Evolutionary conservation across 495 filamentous ascomycete species (phyloP).

Genomic region (Penicillium cataractarum): DNA sequence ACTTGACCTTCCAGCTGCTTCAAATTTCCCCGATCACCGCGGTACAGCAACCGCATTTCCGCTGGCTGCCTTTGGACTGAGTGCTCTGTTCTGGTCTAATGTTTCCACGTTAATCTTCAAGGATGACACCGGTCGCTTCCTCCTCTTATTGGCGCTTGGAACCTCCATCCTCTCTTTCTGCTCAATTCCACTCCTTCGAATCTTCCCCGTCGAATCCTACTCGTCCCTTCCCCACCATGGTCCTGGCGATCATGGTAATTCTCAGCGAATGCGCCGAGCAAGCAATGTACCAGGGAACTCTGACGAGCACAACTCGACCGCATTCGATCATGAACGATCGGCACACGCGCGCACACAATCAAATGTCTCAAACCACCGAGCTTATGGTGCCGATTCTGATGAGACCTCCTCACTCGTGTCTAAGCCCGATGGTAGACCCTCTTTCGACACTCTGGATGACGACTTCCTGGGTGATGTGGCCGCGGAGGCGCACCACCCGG

Average conservation of each 20-base stretch:
- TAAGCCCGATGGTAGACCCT: slow-evolving; percentile 45
- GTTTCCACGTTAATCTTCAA: slow-evolving; percentile 79
- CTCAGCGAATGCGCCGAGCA: slow-evolving; percentile 63
- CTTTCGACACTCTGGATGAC: slow-evolving; percentile 42
- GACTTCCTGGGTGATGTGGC: slow-evolving; percentile 43
- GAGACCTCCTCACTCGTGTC: slow-evolving; percentile 88
- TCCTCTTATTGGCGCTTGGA: slow-evolving; percentile 78
- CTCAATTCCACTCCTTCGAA: slow-evolving; percentile 79
- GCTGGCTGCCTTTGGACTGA: slow-evolving; percentile 88
- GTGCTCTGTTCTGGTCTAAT: slow-evolving; percentile 92
- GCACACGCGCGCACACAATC: slow-evolving; percentile 42
- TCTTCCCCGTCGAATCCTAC: slow-evolving; percentile 67
- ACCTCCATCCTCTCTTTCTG: slow-evolving; percentile 74
- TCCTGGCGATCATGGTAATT: slow-evolving; percentile 50
- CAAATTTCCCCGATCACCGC: slow-evolving; percentile 90
- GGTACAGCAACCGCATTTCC: slow-evolving; percentile 95
- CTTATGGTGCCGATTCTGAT: slow-evolving; percentile 50
- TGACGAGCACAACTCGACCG: slow-evolving; percentile 57
- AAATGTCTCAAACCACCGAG: slow-evolving; percentile 41
- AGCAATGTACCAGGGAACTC: slow-evolving; percentile 49
- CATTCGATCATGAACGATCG: slow-evolving; percentile 34
- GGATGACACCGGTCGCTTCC: slow-evolving; percentile 76
- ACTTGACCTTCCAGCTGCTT: slow-evolving; percentile 58
- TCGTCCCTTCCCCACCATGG: slow-evolving; percentile 57
- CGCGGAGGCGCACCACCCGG: slow-evolving; percentile 68